Evolutionary conservation across 352 stramenopile species (phyloP), one percentile per base, ranked within the genome.

Genomic region (Globisporangium solare): DNA sequence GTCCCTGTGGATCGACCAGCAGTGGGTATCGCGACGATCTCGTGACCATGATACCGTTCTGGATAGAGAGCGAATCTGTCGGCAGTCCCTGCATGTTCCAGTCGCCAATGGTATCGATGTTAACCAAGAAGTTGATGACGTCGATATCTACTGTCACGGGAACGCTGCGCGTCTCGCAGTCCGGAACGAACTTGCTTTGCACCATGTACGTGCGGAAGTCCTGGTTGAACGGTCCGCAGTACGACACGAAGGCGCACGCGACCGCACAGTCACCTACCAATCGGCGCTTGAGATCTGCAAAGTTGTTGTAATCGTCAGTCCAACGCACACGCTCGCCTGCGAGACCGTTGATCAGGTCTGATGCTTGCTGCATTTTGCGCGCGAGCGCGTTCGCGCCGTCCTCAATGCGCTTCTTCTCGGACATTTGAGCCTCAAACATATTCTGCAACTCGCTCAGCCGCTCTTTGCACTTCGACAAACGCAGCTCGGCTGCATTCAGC

Each of bases 31-130:
- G 85, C 32, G 90, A 97, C 39, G 89, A 98, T 27, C 91, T 91
- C 20, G 97, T 99, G 17, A 99, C 96, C 67, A 99, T 95, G 70
- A 99, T 99, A 64, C 96, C 97, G 70, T 99, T 99, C 62, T 99
- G 94, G 67, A 98, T 98, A 21, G 91, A 98, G 12, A 99, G 74
- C 6, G 95, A 89, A 74, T 99, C 96, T 0, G 96, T 98, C 18
- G 96, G 97, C 11, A 99, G 67, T 1, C 96, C 96, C 59, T 99
- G 79, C 70, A 99, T 97, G 72, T 98, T 98, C 96, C 96, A 99
- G 66, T 99, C 96, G 31, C 96, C 96, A 49, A 99, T 97, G 5
- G 94, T 99, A 6, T 92, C 96, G 42, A 98, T 92, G 68, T 99
- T 95, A n/a, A 98, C 96, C 11, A 99, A 70, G 63, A 99, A 99